phyloP scores from a whole-genome alignment of 129 eudicot species.

The Scalesia atractyloides region DNA sequence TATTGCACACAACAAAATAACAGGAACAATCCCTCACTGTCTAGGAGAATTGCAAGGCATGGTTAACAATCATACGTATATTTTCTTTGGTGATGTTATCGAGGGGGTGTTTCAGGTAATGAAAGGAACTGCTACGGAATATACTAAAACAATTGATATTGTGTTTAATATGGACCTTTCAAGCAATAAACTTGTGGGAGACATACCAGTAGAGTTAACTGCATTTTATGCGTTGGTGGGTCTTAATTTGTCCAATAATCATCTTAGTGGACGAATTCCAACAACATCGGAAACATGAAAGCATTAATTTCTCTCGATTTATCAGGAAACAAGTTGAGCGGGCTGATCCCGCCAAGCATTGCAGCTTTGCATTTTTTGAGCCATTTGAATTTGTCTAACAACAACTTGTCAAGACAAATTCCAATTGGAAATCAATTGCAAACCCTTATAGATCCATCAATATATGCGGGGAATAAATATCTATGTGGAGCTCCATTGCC shows the following conservation, averaged over 20 bases:
- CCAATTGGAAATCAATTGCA: neutral
- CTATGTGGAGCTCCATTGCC: constrained; percentile 2
- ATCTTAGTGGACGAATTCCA: neutral
- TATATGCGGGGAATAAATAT: neutral
- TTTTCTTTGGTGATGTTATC: neutral
- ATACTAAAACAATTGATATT: neutral
- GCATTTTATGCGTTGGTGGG: neutral
- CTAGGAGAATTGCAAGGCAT: constrained; percentile 9
- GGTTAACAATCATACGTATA: neutral
- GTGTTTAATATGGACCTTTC: neutral
- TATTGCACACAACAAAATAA: constrained; percentile 12
- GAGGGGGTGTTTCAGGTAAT: neutral
- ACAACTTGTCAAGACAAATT: neutral
- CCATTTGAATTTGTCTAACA: constrained; percentile 1
- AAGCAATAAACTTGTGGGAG: neutral
- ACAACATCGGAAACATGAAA: neutral
- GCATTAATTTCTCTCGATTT: constrained; percentile 14
- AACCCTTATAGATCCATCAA: neutral
- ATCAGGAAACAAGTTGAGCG: constrained; percentile 21
- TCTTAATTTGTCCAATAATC: neutral
- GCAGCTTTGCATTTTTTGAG: constrained; percentile 1
- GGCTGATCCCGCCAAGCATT: constrained; percentile 10
- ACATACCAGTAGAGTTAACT: neutral
- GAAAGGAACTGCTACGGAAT: constrained; percentile 8
- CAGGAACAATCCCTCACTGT: constrained; percentile 18